Evolutionary conservation across 140 eudicot genomes (phyloP).

Genomic region (Cichorium intybus): DNA sequence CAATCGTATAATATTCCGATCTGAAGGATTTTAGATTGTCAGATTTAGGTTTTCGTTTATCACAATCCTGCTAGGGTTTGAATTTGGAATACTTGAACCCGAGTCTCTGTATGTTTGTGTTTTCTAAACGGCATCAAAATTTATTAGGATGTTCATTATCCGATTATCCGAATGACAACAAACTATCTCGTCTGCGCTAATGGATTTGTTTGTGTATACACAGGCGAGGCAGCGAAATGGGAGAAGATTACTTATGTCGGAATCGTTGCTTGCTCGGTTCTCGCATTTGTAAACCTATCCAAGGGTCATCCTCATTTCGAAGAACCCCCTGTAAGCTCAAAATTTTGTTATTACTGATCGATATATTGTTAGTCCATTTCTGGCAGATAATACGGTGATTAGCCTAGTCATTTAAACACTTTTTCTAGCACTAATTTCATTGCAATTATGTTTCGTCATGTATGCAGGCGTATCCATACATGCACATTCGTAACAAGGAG

Average conservation of each 20-base stretch:
- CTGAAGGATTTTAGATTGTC: neutral
- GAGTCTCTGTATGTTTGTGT: neutral
- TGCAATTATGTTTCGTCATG: constrained; percentile 1
- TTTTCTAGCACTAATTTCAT: neutral
- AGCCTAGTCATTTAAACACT: neutral
- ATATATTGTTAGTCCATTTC: too few species aligned
- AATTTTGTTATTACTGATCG: constrained; percentile 4
- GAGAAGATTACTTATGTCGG: constrained; percentile 87
- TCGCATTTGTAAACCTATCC: constrained; percentile 56
- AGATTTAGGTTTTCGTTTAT: constrained; percentile 16
- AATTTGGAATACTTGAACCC: neutral
- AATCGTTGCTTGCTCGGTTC: constrained; percentile 53
- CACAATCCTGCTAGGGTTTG: constrained; percentile 12
- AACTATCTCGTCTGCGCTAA: neutral
- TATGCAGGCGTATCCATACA: constrained; percentile 74
- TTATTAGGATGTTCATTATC: neutral
- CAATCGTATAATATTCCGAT: neutral
- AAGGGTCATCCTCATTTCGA: constrained; percentile 91
- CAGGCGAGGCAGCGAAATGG: constrained; percentile 95
- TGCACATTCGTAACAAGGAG: constrained; percentile 99
- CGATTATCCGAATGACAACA: neutral
- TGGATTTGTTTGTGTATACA: constrained; percentile 10
- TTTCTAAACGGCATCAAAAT: neutral
- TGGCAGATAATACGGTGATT: too few species aligned
- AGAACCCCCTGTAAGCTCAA: constrained; percentile 75